phyloP scores from a whole-genome alignment of 75 land plant species.

The Pinus taeda region DNA sequence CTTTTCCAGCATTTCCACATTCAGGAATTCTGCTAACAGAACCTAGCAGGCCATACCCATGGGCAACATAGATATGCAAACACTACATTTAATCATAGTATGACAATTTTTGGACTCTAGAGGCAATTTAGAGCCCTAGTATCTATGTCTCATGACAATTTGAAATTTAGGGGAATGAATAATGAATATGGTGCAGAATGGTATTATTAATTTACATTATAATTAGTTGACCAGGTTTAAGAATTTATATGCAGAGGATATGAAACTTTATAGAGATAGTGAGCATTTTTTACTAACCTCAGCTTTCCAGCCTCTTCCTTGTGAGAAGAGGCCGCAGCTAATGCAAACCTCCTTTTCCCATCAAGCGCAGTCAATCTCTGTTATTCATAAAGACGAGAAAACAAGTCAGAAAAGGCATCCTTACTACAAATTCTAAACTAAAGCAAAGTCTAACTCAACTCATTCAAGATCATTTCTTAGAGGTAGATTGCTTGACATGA shows the following conservation, averaged over 20 bases:
- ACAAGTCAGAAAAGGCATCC: neutral
- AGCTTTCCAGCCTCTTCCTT: conserved; percentile 90
- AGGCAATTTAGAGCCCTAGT: too few relatives aligned
- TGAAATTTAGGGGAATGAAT: too few relatives aligned
- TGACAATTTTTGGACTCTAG: too few relatives aligned
- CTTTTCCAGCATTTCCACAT: too few relatives aligned
- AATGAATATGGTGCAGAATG: too few relatives aligned
- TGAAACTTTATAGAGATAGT: conserved; percentile 1
- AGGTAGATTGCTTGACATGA: neutral
- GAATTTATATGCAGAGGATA: neutral
- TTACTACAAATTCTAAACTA: neutral
- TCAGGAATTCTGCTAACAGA: too few relatives aligned
- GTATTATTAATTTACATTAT: neutral
- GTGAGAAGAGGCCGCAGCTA: conserved; percentile 94
- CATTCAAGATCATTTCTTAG: neutral
- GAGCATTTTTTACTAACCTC: conserved; percentile 39
- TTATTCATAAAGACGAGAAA: conserved; percentile 5
- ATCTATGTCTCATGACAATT: too few relatives aligned
- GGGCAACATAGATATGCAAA: too few relatives aligned
- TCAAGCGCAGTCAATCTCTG: conserved; percentile 92
- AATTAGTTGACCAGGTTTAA: neutral
- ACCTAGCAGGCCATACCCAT: too few relatives aligned
- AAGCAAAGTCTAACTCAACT: conserved; percentile 2
- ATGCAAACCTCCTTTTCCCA: conserved; percentile 94
- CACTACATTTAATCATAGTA: too few relatives aligned